phyloP scores from a whole-genome alignment of 2,329 filamentous ascomycete genomes.

The Paecilomyces variotii region DNA sequence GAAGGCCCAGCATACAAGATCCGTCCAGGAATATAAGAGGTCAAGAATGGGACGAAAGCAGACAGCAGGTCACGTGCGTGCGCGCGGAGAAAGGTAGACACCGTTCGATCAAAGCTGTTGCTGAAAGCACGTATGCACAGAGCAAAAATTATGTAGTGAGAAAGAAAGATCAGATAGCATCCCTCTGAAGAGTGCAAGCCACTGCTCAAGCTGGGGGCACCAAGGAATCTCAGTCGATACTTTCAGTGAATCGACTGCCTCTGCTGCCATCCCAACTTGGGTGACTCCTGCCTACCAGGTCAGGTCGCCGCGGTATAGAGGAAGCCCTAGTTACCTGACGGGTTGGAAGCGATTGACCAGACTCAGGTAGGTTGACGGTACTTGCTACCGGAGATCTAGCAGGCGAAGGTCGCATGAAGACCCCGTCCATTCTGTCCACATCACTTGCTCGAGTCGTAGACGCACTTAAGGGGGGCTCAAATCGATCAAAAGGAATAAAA shows the following conservation, averaged over 20 bases:
- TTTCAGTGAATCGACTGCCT: conserved; percentile 37
- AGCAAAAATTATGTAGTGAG: neutral
- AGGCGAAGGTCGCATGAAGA: conserved; percentile 35
- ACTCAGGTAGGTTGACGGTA: conserved; percentile 18
- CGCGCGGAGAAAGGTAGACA: neutral
- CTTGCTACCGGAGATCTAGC: conserved; percentile 36
- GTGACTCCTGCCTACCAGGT: conserved; percentile 35
- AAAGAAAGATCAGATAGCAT: neutral
- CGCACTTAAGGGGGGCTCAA: conserved; percentile 15
- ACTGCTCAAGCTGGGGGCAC: neutral
- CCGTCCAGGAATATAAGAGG: neutral
- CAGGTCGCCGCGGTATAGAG: conserved; percentile 21
- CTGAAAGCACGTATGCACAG: neutral
- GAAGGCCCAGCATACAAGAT: neutral
- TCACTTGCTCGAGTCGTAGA: conserved; percentile 21
- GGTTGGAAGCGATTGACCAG: conserved; percentile 14
- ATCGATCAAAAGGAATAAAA: neutral
- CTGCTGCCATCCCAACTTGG: conserved; percentile 38
- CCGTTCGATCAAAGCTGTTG: neutral
- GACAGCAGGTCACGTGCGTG: neutral
- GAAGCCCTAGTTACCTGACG: conserved; percentile 16
- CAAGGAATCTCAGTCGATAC: conserved; percentile 9
- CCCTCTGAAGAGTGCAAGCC: neutral
- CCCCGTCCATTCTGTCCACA: conserved; percentile 19
- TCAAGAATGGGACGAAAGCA: neutral